Percentiles rank a stretch among this genome's conserved stretches.
Conservation (phyloP, 2,329 filamentous ascomycete species). For the Aureobasidium sp. region DNA sequence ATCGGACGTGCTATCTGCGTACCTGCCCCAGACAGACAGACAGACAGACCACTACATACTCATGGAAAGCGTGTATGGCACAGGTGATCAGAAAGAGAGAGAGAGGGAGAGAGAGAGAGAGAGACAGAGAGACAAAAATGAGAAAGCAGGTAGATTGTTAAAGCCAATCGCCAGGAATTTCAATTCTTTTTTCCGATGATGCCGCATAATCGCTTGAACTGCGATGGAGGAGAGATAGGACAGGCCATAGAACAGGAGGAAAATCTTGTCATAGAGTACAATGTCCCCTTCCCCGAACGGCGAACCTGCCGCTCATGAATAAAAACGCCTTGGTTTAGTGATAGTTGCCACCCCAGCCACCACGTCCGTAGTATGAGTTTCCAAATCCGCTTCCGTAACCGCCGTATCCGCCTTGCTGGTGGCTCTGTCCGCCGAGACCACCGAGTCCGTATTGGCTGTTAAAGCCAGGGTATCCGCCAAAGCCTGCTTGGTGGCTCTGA, state of each 20-base stretch:
- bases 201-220: slow-evolving; percentile 11
- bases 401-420: slow-evolving; percentile 39
- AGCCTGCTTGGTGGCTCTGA: slow-evolving; percentile 51
- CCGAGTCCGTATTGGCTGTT: slow-evolving; percentile 45
- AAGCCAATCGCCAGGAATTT: slow-evolving; percentile 10
- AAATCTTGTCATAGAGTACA: slow-evolving; percentile 15
- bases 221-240: slow-evolving; percentile 13
- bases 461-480: slow-evolving; percentile 49
- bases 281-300: slow-evolving; percentile 12
- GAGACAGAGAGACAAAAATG: neutral
- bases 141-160: neutral
- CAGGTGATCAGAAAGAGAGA: too few relatives aligned
- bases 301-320: slow-evolving; percentile 12
- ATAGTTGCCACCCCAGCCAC: slow-evolving; percentile 31
- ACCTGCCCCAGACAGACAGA: too few relatives aligned
- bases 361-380: slow-evolving; percentile 28
- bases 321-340: slow-evolving; percentile 16
- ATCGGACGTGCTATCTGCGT: too few relatives aligned
- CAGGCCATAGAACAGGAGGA: slow-evolving; percentile 16
- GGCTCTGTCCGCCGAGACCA: slow-evolving; percentile 43
- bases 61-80: too few relatives aligned
- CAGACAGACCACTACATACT: too few relatives aligned
- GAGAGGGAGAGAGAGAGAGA: neutral
- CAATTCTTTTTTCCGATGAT: slow-evolving; percentile 15
- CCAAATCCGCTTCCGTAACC: slow-evolving; percentile 28